phyloP scores from a whole-genome alignment of 176 grass and related monocot species.

The Secale cereale region DNA sequence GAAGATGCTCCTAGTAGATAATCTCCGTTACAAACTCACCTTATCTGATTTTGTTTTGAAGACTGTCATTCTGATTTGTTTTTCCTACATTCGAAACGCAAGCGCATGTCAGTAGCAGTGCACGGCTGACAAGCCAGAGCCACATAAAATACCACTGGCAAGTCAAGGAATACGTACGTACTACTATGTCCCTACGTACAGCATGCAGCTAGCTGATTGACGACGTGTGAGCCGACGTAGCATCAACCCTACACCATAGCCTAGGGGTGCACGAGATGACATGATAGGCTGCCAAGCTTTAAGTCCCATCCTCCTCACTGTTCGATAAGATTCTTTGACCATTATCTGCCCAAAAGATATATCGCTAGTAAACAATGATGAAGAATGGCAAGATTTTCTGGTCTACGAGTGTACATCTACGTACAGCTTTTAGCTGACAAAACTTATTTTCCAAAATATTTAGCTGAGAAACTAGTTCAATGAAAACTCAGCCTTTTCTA shows the following conservation, averaged over 20 bases:
- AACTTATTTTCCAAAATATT: too few species aligned
- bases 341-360: not conserved
- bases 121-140: not conserved
- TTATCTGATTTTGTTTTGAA: not conserved
- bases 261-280: slow-evolving; percentile 23
- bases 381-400: not conserved
- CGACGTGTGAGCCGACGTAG: not conserved
- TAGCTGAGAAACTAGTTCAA: not conserved
- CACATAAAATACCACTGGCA: not conserved
- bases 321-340: slow-evolving; percentile 32
- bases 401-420: not conserved
- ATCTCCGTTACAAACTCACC: not conserved
- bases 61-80: too few species aligned
- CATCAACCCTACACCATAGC: slow-evolving; percentile 17
- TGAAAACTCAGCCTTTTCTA: not conserved
- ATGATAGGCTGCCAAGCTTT: slow-evolving; percentile 19
- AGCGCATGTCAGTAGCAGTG: not conserved
- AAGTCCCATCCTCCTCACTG: slow-evolving; percentile 29
- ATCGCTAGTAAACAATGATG: not conserved
- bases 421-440: not conserved
- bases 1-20: too few species aligned
- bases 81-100: not conserved
- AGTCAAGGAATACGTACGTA: not conserved
- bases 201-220: not conserved
- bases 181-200: not conserved